Evolutionary conservation across 768 basidiomycete genomes (phyloP).

Genomic region (Dictyophora rubrovolvata): DNA sequence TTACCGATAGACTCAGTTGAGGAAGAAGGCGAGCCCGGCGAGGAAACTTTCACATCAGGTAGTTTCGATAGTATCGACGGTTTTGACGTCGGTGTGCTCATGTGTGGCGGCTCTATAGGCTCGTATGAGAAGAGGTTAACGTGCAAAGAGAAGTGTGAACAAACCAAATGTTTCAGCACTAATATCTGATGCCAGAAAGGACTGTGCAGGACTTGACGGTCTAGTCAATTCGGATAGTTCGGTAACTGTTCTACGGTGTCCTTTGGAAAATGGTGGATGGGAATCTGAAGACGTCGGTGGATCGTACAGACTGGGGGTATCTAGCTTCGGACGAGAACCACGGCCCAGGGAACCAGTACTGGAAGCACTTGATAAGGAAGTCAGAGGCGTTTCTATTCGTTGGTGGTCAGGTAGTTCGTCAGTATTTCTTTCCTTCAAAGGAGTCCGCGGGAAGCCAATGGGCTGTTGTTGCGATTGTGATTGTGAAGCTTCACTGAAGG

Average conservation of each 20-base stretch:
- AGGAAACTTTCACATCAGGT: background rate
- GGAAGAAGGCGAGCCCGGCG: background rate
- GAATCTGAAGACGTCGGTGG: background rate
- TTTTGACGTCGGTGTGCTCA: constrained; percentile 9
- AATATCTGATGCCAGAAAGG: background rate
- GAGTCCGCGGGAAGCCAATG: too few relatives aligned
- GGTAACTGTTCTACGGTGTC: background rate
- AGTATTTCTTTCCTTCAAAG: too few relatives aligned
- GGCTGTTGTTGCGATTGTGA: too few relatives aligned
- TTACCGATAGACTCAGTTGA: background rate
- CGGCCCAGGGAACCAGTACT: background rate
- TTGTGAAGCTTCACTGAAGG: background rate
- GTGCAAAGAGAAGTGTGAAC: background rate
- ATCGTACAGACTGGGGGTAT: background rate
- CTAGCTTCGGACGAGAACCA: background rate
- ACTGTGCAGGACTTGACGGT: background rate
- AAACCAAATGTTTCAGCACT: constrained; percentile 4
- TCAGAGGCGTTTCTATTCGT: background rate
- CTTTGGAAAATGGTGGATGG: background rate
- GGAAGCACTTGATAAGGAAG: background rate
- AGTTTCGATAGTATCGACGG: background rate
- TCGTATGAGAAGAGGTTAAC: background rate
- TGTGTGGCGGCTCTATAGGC: constrained; percentile 3
- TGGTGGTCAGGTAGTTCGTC: background rate
- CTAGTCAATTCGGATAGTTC: background rate